Base-by-base conservation (phyloP, 108 stramenopile species). In the Cylindrotheca closterium region DNA sequence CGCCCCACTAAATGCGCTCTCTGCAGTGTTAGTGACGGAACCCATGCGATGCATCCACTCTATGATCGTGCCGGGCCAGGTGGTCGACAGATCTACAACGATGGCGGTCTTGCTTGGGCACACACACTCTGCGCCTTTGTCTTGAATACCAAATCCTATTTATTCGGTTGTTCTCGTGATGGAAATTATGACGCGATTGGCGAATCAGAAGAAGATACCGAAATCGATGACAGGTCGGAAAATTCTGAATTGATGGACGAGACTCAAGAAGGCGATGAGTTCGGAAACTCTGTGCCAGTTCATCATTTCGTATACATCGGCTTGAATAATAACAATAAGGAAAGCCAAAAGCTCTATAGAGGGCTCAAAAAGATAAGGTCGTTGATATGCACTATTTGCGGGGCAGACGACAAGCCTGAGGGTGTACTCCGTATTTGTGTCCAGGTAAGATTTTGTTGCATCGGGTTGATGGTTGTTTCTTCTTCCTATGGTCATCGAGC, bases 31-130 rank as follows among this genome's bases (percentile, higher is more conserved):
- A 60, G 53, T 24, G 53, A 58, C 22, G 78, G 71, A 7, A 57
- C 65, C 12, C 81, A 83, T 57, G 78, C 81, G 5, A 76, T 83
- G 78, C 81, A 83, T 54, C 76, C 76, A 12, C n/a, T 83, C 4
- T 79, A 62, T 59, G 81, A 83, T 52, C 50, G 45, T 17, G 24
- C 62, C 8, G 81, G 81, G 1, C 45, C 48, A n/a, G 52, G 72
- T 17, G 81, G 70, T 19, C 65, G 78, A 17, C 81, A 83, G 56
- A 34, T 79, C 2, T 51, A 68, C 19, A 52, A 60, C 15, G 29
- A 8, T 5, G 18, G 17, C n/a, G 26, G 28, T 49, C 33, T 84
- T 50, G 83, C 75, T 10, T 84, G 83, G 83, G 83, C 78, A 21
- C 83, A 84, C 55, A 70, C 76, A 0, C 33, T 80, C 7, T 84